Conservation (phyloP, 1,284 basidiomycete species). For the Sporisorium graminicola region DNA sequence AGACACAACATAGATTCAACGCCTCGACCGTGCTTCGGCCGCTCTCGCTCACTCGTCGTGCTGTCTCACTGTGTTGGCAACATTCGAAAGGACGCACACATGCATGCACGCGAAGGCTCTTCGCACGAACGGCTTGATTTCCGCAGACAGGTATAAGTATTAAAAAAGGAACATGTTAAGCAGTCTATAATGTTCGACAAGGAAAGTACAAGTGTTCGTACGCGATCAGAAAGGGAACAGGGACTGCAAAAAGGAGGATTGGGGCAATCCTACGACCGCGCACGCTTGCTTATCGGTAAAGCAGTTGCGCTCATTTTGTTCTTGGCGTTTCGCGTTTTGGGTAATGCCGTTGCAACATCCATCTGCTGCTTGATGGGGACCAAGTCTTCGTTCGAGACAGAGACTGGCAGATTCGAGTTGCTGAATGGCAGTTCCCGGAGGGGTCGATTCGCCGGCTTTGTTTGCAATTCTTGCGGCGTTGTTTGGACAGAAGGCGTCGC, state of each 20-base stretch:
- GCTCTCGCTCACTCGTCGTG: neutral
- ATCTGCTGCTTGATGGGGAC: constrained; percentile 12
- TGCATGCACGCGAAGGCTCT: neutral
- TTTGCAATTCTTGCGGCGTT: neutral
- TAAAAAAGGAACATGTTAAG: neutral
- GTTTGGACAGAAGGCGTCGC: neutral
- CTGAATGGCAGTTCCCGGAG: constrained; percentile 36
- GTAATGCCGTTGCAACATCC: constrained; percentile 1
- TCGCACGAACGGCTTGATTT: neutral
- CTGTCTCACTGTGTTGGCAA: too few species aligned
- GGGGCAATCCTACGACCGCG: constrained; percentile 29
- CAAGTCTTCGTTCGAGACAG: constrained; percentile 17
- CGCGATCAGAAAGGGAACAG: neutral
- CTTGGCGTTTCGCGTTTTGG: constrained; percentile 30
- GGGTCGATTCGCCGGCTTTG: constrained; percentile 9
- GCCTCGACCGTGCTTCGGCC: neutral
- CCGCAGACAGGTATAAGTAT: constrained; percentile 3
- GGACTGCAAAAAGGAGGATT: neutral
- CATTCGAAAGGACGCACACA: neutral
- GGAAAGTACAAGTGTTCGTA: neutral
- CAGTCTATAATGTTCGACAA: constrained; percentile 2
- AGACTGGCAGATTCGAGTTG: constrained; percentile 33
- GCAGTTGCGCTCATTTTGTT: constrained; percentile 39
- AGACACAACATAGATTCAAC: neutral
- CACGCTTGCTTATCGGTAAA: constrained; percentile 40